These are phyloP conservation scores for Penstemon davidsonii DNA, from an alignment of 257 asterid species.

Conservation along the genomic window DNA sequence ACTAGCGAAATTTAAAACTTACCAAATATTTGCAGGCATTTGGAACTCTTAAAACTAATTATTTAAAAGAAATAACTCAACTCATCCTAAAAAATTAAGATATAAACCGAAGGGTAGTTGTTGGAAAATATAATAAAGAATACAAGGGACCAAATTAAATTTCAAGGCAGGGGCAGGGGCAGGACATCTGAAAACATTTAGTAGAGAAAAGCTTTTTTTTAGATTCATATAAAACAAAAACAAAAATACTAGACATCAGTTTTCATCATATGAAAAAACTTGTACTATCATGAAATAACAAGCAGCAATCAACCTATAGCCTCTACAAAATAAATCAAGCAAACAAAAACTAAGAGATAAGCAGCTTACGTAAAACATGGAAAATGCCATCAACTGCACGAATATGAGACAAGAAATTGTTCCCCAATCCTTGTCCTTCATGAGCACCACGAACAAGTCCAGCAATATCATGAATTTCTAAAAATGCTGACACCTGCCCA, in stretches of 20 bases:
- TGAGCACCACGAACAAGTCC: constrained; percentile 99
- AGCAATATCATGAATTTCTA: constrained; percentile 97
- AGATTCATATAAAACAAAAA: background rate
- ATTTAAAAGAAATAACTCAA: too few relatives aligned
- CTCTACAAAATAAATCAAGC: background rate
- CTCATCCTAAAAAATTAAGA: too few relatives aligned
- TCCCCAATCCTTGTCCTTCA: constrained; percentile 96
- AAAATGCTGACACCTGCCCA: constrained; percentile 79
- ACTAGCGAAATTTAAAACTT: too few relatives aligned
- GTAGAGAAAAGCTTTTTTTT: background rate
- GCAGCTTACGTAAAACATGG: constrained; percentile 84
- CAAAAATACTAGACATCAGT: background rate
- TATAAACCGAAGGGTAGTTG: too few relatives aligned
- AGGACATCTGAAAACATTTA: background rate
- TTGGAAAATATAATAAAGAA: too few relatives aligned
- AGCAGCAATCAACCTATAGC: constrained; percentile 12
- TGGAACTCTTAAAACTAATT: too few relatives aligned
- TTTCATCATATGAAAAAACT: background rate
- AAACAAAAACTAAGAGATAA: constrained; percentile 9
- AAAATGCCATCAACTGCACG: constrained; percentile 99
- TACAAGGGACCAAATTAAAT: constrained; percentile 14
- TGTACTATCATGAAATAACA: constrained; percentile 5
- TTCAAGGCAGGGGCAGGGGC: background rate
- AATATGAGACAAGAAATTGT: constrained; percentile 92
- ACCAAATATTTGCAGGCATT: too few relatives aligned